Evolutionary conservation across 805 yeast species (phyloP), one percentile per base, ranked within the genome.

Genomic region (Starmerella geochares): DNA sequence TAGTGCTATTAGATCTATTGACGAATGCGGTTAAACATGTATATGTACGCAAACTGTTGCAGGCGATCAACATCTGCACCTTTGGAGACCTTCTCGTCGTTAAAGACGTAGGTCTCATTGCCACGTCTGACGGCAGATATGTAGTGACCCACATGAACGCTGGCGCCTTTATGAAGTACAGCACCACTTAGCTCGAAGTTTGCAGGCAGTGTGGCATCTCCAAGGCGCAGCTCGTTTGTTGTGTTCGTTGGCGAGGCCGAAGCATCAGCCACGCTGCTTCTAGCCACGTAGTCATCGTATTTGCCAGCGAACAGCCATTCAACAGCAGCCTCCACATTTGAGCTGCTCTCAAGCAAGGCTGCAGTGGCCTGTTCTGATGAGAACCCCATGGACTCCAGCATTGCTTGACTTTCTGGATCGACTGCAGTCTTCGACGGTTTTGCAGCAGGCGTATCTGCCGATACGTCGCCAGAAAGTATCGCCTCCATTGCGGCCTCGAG

Each of bases 101-200:
- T 87, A 67, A 79, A 88, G 38, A 87, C 68, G 2, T 82, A 81
- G 95, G 95, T 86, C 47, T 71, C 11, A 54, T 61, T 47, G 59
- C 63, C 47, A 52, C 77, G 75, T 49, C 71, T 74, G 28, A 84
- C 70, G 59, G 83, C 87, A 1, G 81, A 84, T 36, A 88, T 96
- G 64, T 87, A 87, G 64, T 87, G 96, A 0, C 96, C 96, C 0
- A 95, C 84, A 57, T 88, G 95, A 1, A 86, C 82, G 11, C 94
- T 82, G 2, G 79, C 72, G 7, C 96, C 96, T 64, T 87, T 88
- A 65, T 87, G 96, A 62, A 95, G 86, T 14, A 88, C 71, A 4
- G 84, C 81, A 0, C 83, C 82, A 39, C 73, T 70, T 43, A 88
- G 65, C 3, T 58, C 54, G 60, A 81, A 86, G 14, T 57, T 52